Conservation (phyloP, 257 asterid species). For the Capsicum rhomboideum region DNA sequence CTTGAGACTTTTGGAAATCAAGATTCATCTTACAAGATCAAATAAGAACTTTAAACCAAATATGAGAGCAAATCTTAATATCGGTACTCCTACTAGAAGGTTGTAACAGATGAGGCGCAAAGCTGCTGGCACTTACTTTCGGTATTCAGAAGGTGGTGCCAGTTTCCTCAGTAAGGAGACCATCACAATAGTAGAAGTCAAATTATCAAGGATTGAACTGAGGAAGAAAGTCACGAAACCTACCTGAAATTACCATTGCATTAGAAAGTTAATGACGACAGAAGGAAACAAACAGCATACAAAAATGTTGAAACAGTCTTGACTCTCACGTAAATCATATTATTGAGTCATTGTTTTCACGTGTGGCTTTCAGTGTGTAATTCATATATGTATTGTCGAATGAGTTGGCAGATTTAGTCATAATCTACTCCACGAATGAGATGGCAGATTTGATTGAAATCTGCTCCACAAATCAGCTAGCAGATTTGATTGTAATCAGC, state of each 20-base stretch:
- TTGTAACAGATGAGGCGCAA: neutral
- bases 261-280: neutral
- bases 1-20: neutral
- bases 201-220: constrained; percentile 90
- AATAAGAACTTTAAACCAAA: neutral
- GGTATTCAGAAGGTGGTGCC: constrained; percentile 91
- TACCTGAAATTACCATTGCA: constrained; percentile 45
- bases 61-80: neutral
- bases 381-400: neutral
- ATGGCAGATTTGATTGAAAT: too few relatives aligned
- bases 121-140: constrained; percentile 55
- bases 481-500: too few relatives aligned
- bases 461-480: too few relatives aligned
- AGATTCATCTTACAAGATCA: neutral
- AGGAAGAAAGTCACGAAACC: constrained; percentile 91
- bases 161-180: constrained; percentile 90
- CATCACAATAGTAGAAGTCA: constrained; percentile 98
- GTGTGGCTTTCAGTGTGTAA: neutral
- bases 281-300: neutral
- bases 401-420: too few relatives aligned
- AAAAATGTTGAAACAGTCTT: neutral
- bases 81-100: neutral
- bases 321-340: neutral
- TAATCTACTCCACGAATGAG: too few relatives aligned
- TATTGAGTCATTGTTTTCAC: neutral